These are phyloP conservation scores for Pseudogymnoascus sp. DNA, from an alignment of 2,329 filamentous ascomycete genomes.

Conservation along the genomic window DNA sequence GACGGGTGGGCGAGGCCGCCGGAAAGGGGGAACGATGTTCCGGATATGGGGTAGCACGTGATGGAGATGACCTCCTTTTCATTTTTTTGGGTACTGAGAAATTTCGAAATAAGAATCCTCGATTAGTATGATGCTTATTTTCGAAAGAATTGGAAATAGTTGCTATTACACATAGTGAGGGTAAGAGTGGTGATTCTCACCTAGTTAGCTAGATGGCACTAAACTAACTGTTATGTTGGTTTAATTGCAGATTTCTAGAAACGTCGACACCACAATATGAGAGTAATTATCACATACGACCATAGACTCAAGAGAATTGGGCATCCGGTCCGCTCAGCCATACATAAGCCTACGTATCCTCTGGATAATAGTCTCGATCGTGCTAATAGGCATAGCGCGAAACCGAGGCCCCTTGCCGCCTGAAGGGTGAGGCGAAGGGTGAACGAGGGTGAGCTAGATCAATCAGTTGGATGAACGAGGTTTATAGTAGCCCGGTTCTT, in stretches of 20 bases:
- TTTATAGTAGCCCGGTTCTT: no score
- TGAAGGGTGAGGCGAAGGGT: no score
- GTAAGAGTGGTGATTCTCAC: neutral
- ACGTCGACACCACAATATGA: neutral
- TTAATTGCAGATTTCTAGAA: no score
- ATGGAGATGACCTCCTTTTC: neutral
- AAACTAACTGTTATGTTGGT: no score
- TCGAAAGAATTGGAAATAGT: neutral
- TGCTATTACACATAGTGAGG: neutral
- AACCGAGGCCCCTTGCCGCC: no score
- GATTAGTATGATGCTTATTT: neutral
- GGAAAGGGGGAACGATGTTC: neutral
- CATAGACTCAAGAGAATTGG: neutral
- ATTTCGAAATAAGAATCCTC: neutral
- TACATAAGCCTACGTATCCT: no score
- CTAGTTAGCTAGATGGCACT: neutral
- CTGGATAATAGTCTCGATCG: no score
- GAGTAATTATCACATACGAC: neutral
- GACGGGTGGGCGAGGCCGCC: neutral
- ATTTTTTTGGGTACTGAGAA: neutral
- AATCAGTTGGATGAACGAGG: no score
- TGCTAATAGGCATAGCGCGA: no score
- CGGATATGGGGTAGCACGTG: neutral
- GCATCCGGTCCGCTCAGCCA: no score
- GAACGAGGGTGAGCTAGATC: neutral